These are phyloP conservation scores for Rosa persica DNA, from an alignment of 306 rosid genomes.

Conservation along the genomic window DNA sequence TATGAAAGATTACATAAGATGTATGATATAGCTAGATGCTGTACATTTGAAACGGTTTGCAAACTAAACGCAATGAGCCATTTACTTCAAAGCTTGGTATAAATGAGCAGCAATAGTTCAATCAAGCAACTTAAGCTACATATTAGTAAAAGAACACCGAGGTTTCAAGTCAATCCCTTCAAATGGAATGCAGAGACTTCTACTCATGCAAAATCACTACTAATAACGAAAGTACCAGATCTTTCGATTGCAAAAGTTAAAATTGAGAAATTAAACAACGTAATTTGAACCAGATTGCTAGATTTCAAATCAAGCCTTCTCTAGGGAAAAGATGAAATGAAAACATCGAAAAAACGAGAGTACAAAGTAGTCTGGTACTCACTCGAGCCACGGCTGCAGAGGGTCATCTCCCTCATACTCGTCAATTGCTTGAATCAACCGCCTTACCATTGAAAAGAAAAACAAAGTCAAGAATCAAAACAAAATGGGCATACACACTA, in stretches of 20 bases:
- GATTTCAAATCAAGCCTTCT: background rate
- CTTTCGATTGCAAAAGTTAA: background rate
- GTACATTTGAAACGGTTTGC: background rate
- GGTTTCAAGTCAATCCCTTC: background rate
- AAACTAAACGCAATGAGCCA: background rate
- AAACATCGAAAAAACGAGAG: background rate
- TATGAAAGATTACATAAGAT: background rate
- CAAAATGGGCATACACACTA: background rate
- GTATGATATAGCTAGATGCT: background rate
- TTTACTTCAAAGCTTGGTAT: background rate
- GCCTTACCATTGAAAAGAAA: constrained; percentile 27
- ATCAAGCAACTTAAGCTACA: background rate
- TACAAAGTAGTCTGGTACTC: constrained; percentile 31
- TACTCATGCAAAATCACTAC: no score
- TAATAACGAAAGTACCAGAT: no score
- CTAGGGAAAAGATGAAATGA: background rate
- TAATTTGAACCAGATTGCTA: background rate
- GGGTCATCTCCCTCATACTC: constrained; percentile 84
- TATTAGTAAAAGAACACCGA: background rate
- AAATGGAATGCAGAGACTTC: background rate
- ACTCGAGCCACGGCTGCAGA: constrained; percentile 88
- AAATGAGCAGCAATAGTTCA: background rate
- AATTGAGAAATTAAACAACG: background rate
- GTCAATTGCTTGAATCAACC: constrained; percentile 66
- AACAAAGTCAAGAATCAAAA: background rate